Percentiles rank a stretch among this genome's conserved stretches.
Evolutionary conservation across 1,284 basidiomycete species (phyloP).

Genomic region (Microbotryomycetes sp.): DNA sequence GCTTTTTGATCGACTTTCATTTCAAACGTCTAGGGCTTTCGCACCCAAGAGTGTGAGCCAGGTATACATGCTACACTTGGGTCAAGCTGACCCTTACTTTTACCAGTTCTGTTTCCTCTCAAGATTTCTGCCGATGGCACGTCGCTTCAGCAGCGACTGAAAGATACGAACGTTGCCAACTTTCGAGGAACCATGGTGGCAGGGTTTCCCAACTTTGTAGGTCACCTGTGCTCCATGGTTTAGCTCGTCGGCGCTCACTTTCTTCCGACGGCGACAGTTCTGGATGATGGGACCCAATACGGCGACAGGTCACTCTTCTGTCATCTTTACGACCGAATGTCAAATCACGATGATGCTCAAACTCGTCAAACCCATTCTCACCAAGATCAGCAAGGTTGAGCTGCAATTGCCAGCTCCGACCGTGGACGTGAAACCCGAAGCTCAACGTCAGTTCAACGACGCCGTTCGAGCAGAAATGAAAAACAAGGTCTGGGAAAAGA

Average conservation of each 20-base stretch:
- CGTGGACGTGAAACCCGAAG: conserved; percentile 23
- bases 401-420: conserved; percentile 11
- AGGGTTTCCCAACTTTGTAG: conserved; percentile 22
- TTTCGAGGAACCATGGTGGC: conserved; percentile 20
- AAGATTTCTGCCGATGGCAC: conserved; percentile 17
- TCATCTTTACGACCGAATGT: conserved; percentile 29
- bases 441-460: conserved; percentile 15
- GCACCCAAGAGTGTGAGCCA: neutral
- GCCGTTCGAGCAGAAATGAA: conserved; percentile 21
- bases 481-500: conserved; percentile 27
- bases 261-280: neutral
- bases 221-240: neutral
- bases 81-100: neutral
- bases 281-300: neutral
- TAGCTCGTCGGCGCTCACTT: neutral
- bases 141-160: conserved; percentile 12
- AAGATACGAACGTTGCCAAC: conserved; percentile 8
- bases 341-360: conserved; percentile 27
- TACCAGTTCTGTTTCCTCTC: conserved; percentile 24
- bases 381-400: neutral
- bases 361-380: conserved; percentile 21
- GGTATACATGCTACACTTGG: neutral
- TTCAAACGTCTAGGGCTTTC: neutral
- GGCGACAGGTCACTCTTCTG: conserved; percentile 29
- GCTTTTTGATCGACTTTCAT: too few species aligned